Percentiles rank a stretch among this genome's conserved stretches.
phyloP scores from a whole-genome alignment of 768 basidiomycete genomes.

The Termitomyces sp. region DNA sequence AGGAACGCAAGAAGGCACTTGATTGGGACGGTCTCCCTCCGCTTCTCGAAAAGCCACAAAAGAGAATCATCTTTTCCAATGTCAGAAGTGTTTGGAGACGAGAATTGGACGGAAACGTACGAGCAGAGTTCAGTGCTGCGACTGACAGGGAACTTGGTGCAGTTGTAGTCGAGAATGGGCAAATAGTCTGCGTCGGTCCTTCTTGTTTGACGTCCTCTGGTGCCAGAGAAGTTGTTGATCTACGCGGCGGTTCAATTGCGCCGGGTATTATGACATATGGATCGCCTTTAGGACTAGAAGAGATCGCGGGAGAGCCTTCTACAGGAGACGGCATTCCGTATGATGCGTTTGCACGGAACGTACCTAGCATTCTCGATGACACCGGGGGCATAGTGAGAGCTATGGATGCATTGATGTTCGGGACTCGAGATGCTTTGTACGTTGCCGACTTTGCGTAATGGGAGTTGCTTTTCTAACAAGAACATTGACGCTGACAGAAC shows the following conservation, averaged over 20 bases:
- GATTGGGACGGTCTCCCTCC: conserved; percentile 72
- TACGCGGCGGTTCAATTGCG: conserved; percentile 62
- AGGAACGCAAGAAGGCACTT: conserved; percentile 55
- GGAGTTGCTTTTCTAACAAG: not conserved
- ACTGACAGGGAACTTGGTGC: conserved; percentile 20
- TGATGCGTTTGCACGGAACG: conserved; percentile 48
- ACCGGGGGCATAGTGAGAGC: conserved; percentile 56
- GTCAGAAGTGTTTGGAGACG: conserved; percentile 50
- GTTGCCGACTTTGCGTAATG: conserved; percentile 20
- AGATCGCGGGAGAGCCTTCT: conserved; percentile 67
- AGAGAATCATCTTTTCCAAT: conserved; percentile 56
- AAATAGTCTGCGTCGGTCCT: conserved; percentile 46
- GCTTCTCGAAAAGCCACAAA: conserved; percentile 33
- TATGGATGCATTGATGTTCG: conserved; percentile 68
- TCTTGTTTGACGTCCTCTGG: conserved; percentile 24
- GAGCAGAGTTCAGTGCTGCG: conserved; percentile 24
- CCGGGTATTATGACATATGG: conserved; percentile 71
- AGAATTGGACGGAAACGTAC: conserved; percentile 25
- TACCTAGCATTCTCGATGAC: conserved; percentile 42
- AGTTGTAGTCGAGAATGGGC: conserved; percentile 47
- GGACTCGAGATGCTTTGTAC: conserved; percentile 70
- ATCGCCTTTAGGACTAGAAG: conserved; percentile 68
- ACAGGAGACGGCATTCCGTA: conserved; percentile 60
- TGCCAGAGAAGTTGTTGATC: conserved; percentile 42
- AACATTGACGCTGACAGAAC: conserved; percentile 37